phyloP scores from a whole-genome alignment of 2,329 filamentous ascomycete species.

The Epichloe bromicola region DNA sequence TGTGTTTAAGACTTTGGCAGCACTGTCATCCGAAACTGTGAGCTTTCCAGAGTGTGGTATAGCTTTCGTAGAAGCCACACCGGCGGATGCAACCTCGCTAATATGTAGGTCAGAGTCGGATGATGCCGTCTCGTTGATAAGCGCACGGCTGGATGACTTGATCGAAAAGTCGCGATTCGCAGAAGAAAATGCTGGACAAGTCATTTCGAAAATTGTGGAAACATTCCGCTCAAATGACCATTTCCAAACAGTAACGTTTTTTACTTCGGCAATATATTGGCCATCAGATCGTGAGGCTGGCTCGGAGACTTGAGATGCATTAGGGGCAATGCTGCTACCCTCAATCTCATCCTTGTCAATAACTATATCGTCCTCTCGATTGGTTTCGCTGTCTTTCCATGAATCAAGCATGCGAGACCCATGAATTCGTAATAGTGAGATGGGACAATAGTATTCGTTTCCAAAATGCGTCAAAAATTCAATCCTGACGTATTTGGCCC shows the following conservation, averaged over 20 bases:
- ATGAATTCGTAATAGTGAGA: slow-evolving; percentile 83
- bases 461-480: slow-evolving; percentile 92
- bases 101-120: background rate
- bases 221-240: background rate
- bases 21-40: background rate
- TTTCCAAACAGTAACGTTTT: background rate
- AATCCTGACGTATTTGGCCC: slow-evolving; percentile 83
- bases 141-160: background rate
- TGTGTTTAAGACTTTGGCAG: background rate
- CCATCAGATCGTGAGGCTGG: background rate
- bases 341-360: slow-evolving; percentile 14
- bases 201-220: background rate
- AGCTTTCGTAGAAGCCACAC: background rate
- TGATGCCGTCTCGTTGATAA: background rate
- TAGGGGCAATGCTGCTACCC: background rate
- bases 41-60: background rate
- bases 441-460: slow-evolving; percentile 90
- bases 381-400: slow-evolving; percentile 66
- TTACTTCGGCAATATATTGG: background rate
- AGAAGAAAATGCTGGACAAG: background rate
- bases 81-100: background rate
- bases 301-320: background rate
- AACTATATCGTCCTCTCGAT: slow-evolving; percentile 48
- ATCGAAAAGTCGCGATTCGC: background rate
- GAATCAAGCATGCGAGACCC: slow-evolving; percentile 95